phyloP scores from a whole-genome alignment of 495 filamentous ascomycete species.

The Massariosphaeria phaeospora region DNA sequence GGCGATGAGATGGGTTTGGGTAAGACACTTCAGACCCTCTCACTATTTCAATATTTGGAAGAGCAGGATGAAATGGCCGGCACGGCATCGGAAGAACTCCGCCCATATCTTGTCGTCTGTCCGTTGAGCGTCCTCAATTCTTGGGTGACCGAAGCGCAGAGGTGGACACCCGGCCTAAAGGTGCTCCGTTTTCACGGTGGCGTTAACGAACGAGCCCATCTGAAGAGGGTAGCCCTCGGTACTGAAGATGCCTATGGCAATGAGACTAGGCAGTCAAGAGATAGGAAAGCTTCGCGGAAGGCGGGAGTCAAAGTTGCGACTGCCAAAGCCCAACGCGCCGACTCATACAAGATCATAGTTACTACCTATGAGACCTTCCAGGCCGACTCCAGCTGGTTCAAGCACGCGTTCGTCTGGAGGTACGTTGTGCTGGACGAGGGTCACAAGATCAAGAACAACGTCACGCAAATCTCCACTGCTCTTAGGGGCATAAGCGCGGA shows the following conservation, averaged over 20 bases:
- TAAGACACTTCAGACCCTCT: conserved; percentile 57
- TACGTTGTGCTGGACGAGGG: conserved; percentile 58
- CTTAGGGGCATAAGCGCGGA: conserved; percentile 52
- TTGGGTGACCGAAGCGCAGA: conserved; percentile 54
- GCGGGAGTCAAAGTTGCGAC: conserved; percentile 46
- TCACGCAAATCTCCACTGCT: conserved; percentile 47
- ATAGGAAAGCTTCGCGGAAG: conserved; percentile 37
- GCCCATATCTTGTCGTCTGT: conserved; percentile 58
- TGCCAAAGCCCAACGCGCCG: conserved; percentile 61
- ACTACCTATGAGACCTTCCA: conserved; percentile 60
- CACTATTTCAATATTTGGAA: conserved; percentile 51
- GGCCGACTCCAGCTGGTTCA: conserved; percentile 56
- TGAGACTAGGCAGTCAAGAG: conserved; percentile 36
- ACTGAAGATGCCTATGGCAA: conserved; percentile 44
- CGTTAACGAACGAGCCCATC: conserved; percentile 43
- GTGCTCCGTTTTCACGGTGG: conserved; percentile 55
- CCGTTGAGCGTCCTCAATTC: conserved; percentile 55
- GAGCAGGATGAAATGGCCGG: conserved; percentile 35
- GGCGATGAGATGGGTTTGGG: conserved; percentile 64
- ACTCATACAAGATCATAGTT: conserved; percentile 49
- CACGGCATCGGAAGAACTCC: conserved; percentile 33
- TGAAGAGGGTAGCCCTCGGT: conserved; percentile 49
- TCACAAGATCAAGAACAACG: conserved; percentile 58
- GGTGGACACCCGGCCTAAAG: conserved; percentile 56
- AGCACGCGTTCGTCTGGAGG: conserved; percentile 53